A percentile compares a stretch with the other conserved stretches of the same genome.
Evolutionary conservation across 768 basidiomycete genomes (phyloP).

Genomic region (Hericium rajendrae): DNA sequence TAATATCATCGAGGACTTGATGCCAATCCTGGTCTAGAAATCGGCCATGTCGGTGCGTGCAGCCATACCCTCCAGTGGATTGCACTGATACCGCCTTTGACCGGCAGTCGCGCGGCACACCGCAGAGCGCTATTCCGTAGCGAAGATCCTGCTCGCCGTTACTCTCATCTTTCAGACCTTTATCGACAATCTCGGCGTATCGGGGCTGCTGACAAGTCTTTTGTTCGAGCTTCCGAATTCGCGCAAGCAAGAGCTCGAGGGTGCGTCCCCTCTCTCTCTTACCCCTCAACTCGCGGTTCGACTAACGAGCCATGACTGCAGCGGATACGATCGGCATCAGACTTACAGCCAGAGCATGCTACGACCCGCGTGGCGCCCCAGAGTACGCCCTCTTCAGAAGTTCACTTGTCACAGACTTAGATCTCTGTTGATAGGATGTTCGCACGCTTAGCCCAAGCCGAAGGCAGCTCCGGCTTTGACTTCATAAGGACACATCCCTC

Average conservation of each 20-base stretch:
- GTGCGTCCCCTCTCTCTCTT: constrained; percentile 22
- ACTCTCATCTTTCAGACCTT: constrained; percentile 35
- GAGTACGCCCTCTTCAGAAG: constrained; percentile 35
- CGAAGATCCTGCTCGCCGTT: constrained; percentile 32
- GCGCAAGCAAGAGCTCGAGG: constrained; percentile 73
- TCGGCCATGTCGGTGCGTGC: constrained; percentile 58
- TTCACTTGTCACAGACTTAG: background rate
- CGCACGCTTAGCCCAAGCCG: constrained; percentile 48
- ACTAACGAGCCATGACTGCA: constrained; percentile 17
- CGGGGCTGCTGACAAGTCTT: constrained; percentile 35
- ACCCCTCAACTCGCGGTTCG: background rate
- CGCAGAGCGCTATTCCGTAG: constrained; percentile 36
- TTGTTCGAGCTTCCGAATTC: constrained; percentile 76
- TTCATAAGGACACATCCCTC: constrained; percentile 82
- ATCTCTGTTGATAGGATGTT: constrained; percentile 46
- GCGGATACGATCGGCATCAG: constrained; percentile 83
- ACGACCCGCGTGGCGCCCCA: constrained; percentile 67
- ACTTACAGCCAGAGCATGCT: constrained; percentile 79
- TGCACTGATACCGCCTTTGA: constrained; percentile 13
- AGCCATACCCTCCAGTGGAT: background rate
- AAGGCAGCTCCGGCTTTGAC: constrained; percentile 32
- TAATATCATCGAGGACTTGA: no score
- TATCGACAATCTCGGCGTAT: constrained; percentile 41
- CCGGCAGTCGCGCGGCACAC: constrained; percentile 44
- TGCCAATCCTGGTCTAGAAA: constrained; percentile 36